Base-by-base conservation (phyloP, 345 rosid genomes). In the Salix exigua region DNA sequence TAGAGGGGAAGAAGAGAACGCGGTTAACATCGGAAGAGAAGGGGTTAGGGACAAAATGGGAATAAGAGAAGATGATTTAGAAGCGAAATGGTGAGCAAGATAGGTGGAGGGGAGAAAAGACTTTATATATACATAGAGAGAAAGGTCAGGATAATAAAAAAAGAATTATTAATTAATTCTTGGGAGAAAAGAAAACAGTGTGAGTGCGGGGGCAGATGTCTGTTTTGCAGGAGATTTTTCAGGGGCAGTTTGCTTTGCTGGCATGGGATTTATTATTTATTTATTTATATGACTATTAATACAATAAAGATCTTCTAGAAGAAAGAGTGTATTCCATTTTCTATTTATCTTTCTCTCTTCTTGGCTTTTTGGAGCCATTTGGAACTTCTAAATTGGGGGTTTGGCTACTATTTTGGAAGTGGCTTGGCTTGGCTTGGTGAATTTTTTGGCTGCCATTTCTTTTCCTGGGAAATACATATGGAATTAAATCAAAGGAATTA, bases 41-140 rank as follows among this genome's bases (percentile, higher is more conserved):
- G 31, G 44, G 48, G 9, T n/a, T 5, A 66, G 18, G 72, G 72
- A 53, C 18, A 17, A 21, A 7, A 10, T 11, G 26, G 67, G 65
- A 3, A 58, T 23, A 4, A 55, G 8, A 61, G 26, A 25, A 9
- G 48, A 44, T 5, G 18, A 6, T 42, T 72, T 6, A 10, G 18
- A 21, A 68, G 50, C 30, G 33, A 28, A 51, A 69, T 13, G 26
- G 68, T 5, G 44, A 25, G 76, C 76, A 61, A 23, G 64, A 71
- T 72, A 23, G 64, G 67, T 68, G 38, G 10, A 66, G 37, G 75
- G 62, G 50, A 30, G 72, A 80, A 5, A 64, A 38, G 18, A 33
- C 21, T 64, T 2, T 44, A 1, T 10, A n/a, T 63, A 2, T 63
- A 28, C 12, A 40, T n/a, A 16, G 18, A 44, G 18, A 19, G 3